Conservation (phyloP, 352 stramenopile genomes). For the Globisporangium cylindrosporum region DNA sequence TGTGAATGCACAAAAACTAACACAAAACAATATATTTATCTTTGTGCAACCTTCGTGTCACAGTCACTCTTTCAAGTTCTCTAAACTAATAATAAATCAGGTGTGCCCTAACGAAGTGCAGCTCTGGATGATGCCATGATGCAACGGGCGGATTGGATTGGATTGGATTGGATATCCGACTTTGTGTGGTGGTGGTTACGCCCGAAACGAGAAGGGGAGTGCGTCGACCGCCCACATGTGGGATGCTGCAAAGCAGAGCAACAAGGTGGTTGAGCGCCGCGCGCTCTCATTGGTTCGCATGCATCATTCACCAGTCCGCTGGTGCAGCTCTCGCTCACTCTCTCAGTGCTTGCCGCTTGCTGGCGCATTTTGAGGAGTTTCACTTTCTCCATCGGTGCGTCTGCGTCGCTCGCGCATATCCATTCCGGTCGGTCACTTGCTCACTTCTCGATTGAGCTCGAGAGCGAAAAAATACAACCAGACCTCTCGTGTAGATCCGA, state of each 20-base stretch:
- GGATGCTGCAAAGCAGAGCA: not conserved
- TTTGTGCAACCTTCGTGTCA: not conserved
- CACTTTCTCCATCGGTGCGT: not conserved
- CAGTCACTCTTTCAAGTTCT: not conserved
- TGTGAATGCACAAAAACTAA: not conserved
- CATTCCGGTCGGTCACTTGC: not conserved
- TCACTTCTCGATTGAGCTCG: constrained; percentile 10
- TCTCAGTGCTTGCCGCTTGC: not conserved
- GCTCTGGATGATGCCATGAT: not conserved
- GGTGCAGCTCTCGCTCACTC: not conserved
- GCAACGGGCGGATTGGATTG: not conserved
- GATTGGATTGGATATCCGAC: not conserved
- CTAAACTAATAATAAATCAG: not conserved
- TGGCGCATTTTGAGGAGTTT: constrained; percentile 2
- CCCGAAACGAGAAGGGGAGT: not conserved
- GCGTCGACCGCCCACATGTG: not conserved
- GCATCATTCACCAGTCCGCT: constrained; percentile 3
- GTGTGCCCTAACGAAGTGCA: not conserved
- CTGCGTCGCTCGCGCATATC: not conserved
- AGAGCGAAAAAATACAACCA: not conserved
- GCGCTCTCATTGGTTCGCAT: not conserved
- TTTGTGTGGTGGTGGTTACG: not conserved
- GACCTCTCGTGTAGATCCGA: not conserved
- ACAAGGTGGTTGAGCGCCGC: not conserved
- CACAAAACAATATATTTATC: not conserved